Evolutionary conservation across 257 asterid species (phyloP).

Genomic region (Solanum gracilifrons): DNA sequence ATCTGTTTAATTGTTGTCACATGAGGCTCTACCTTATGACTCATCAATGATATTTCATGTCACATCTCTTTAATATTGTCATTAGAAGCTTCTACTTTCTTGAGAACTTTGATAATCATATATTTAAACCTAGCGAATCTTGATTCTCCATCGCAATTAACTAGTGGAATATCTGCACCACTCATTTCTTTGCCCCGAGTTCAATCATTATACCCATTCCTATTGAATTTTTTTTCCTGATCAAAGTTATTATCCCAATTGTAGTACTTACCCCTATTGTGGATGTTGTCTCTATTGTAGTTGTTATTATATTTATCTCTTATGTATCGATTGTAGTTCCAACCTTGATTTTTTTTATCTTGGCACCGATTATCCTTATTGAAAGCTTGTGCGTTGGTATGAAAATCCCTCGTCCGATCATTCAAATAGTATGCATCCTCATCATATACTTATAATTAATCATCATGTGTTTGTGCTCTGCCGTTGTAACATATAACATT

Average conservation of each 20-base stretch:
- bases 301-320: background rate
- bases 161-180: background rate
- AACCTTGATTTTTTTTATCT: background rate
- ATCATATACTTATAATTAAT: too few relatives aligned
- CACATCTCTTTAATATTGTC: background rate
- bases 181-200: background rate
- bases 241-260: background rate
- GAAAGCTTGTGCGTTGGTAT: background rate
- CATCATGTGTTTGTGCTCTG: background rate
- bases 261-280: background rate
- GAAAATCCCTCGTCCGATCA: background rate
- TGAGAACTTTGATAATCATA: background rate
- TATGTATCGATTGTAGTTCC: background rate
- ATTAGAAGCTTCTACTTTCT: background rate
- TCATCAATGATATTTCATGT: background rate
- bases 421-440: background rate
- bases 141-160: background rate
- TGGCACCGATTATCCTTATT: background rate
- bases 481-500: background rate
- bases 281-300: background rate
- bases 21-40: background rate
- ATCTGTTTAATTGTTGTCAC: background rate
- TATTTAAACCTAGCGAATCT: background rate
- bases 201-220: background rate
- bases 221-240: background rate